Percentiles rank a stretch among this genome's conserved stretches.
phyloP scores from a whole-genome alignment of 2,329 filamentous ascomycete species.

The Mycosphaerella arachidis region DNA sequence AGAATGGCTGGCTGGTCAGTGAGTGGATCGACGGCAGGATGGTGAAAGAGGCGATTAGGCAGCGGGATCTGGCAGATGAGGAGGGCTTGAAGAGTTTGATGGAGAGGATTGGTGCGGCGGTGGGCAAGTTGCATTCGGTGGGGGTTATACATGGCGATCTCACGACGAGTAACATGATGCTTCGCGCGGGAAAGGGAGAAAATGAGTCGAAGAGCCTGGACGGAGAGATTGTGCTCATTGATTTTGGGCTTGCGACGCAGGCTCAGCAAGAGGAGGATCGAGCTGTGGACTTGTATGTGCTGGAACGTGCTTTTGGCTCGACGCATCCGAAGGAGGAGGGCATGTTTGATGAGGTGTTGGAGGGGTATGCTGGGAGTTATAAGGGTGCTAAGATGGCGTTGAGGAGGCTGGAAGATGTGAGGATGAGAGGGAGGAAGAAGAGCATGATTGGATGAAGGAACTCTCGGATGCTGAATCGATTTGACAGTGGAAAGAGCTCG shows the following conservation, averaged over 20 bases:
- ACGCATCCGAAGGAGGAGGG: conserved; percentile 90
- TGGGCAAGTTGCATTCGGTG: conserved; percentile 62
- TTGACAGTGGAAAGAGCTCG: too few relatives aligned
- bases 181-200: conserved; percentile 42
- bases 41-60: conserved; percentile 61
- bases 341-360: conserved; percentile 69
- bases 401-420: conserved; percentile 82
- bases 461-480: too few relatives aligned
- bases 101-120: conserved; percentile 33
- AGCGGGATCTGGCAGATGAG: conserved; percentile 22
- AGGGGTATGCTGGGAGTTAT: conserved; percentile 68
- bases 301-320: conserved; percentile 90
- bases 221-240: conserved; percentile 83
- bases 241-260: conserved; percentile 85
- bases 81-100: conserved; percentile 28
- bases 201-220: conserved; percentile 35
- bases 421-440: conserved; percentile 89
- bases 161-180: conserved; percentile 96
- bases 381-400: conserved; percentile 71
- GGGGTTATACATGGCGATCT: conserved; percentile 92
- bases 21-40: conserved; percentile 77
- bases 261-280: conserved; percentile 83
- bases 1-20: conserved; percentile 67
- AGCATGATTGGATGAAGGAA: conserved; percentile 79
- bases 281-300: conserved; percentile 91